Base-by-base conservation (phyloP, 192 early-diverging fungal species). In the Mortierella alpina region DNA sequence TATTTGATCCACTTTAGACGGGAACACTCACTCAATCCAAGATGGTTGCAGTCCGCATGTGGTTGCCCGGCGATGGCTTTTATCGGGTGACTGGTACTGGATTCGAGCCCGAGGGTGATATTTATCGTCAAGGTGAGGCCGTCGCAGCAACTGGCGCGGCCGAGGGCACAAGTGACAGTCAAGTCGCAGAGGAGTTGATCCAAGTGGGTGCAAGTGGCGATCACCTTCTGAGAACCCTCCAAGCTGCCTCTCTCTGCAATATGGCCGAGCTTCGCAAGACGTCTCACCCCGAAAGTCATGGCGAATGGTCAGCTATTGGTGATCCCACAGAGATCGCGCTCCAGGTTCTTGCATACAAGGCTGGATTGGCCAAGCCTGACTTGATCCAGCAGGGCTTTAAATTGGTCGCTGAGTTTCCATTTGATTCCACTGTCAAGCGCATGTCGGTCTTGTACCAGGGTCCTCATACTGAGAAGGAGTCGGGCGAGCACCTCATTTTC, bases 261-360 rank as follows among this genome's bases (percentile, higher is more conserved):
- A 98, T 95, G 86, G 83, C 88, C 10, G 90, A 94, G 44, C 86
- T 92, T 61, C 87, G 88, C 63, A 83, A 90, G 20, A 88, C 86
- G 31, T 84, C 90, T 14, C 89, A 79, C 5, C 91, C 88, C 18
- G 83, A 80, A 13, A 82, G 75, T 20, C 84, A 84, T 6, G 86
- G 91, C 71, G 90, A 90, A 41, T 95, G 93, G 91, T 90, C 87
- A 50, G 81, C 90, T 45, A 88, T 92, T 55, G 95, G 96, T 52
- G 97, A 99, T 70, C 94, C 97, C 14, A 97, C 97, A 1, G 97
- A 99, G 82, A 90, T 97, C 64, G 95, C 96, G 22, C 90, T 99
- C 65, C 92, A 96, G 55, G 92, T 96, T 11, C 92, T 94, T 61
- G 91, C 95, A 2, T 82, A 92, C 63, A 96, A 97, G 76, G 84